phyloP scores from a whole-genome alignment of 352 stramenopile genomes.

The Globisporangium cylindrosporum region DNA sequence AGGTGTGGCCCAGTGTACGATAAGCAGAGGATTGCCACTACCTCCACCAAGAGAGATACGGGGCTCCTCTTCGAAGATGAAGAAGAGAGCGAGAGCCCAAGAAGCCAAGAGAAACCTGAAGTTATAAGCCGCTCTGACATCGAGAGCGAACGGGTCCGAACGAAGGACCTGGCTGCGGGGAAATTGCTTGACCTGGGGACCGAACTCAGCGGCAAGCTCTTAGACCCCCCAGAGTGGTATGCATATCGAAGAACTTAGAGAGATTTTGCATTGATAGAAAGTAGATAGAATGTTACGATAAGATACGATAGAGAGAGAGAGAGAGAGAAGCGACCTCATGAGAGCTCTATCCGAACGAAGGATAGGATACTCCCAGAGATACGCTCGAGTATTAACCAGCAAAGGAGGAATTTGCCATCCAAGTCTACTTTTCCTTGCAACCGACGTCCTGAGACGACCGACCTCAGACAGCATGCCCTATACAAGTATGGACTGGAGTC shows the following conservation, averaged over 20 bases:
- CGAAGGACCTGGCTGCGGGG: not conserved
- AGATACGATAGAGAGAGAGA: not conserved
- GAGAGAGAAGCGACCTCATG: not conserved
- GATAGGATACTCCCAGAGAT: not conserved
- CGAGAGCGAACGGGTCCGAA: not conserved
- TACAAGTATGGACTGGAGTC: not conserved
- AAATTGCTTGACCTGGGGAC: not conserved
- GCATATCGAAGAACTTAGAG: not conserved
- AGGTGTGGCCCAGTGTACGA: slow-evolving; percentile 15
- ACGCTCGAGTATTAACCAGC: not conserved
- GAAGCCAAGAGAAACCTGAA: not conserved
- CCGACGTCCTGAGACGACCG: not conserved
- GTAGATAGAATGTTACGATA: not conserved
- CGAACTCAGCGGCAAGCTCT: not conserved
- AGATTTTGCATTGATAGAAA: not conserved
- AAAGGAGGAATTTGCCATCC: not conserved
- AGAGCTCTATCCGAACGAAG: not conserved
- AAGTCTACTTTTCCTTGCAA: not conserved
- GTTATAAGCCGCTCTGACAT: slow-evolving; percentile 7
- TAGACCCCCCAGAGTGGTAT: not conserved
- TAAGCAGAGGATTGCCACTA: not conserved
- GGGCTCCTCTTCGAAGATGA: not conserved
- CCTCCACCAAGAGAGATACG: not conserved
- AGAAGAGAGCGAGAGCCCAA: not conserved
- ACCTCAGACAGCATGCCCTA: not conserved